Percentiles rank a stretch among this genome's conserved stretches.
phyloP scores from a whole-genome alignment of 2,329 filamentous ascomycete species.

The Paraconiothyrium sp. region DNA sequence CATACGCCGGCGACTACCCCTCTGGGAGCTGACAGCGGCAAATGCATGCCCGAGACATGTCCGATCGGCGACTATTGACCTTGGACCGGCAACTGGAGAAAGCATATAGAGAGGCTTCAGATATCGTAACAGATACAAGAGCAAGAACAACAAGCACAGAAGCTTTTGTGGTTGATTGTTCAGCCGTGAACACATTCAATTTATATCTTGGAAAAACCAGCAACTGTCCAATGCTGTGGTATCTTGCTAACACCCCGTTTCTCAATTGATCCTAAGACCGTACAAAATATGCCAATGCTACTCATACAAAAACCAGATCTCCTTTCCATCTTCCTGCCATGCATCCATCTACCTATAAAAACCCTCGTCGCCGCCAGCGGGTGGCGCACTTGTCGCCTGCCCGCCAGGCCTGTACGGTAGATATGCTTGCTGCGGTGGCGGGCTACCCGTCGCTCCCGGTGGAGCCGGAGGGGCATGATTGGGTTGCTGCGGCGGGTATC shows the following conservation, averaged over 20 bases:
- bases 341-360: conserved; percentile 35
- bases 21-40: not conserved
- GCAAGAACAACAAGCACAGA: too few species aligned
- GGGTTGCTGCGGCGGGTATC: conserved; percentile 46
- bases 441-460: conserved; percentile 35
- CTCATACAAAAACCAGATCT: conserved; percentile 4
- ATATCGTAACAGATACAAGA: too few species aligned
- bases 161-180: not conserved
- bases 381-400: conserved; percentile 40
- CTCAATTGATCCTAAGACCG: not conserved
- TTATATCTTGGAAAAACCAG: conserved; percentile 5
- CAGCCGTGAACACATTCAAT: not conserved
- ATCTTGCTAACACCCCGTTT: conserved; percentile 10
- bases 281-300: not conserved
- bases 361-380: conserved; percentile 44
- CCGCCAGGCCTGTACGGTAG: conserved; percentile 47
- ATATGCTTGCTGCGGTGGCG: conserved; percentile 39
- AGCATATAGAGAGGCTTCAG: too few species aligned
- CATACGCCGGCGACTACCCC: not conserved
- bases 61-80: conserved; percentile 1
- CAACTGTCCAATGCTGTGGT: conserved; percentile 5
- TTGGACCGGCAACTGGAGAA: not conserved
- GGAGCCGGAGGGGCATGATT: conserved; percentile 44
- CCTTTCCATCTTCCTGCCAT: not conserved
- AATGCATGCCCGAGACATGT: conserved; percentile 6